Conservation (phyloP, 2,329 filamentous ascomycete species). For the Verticillium albo-atrum region DNA sequence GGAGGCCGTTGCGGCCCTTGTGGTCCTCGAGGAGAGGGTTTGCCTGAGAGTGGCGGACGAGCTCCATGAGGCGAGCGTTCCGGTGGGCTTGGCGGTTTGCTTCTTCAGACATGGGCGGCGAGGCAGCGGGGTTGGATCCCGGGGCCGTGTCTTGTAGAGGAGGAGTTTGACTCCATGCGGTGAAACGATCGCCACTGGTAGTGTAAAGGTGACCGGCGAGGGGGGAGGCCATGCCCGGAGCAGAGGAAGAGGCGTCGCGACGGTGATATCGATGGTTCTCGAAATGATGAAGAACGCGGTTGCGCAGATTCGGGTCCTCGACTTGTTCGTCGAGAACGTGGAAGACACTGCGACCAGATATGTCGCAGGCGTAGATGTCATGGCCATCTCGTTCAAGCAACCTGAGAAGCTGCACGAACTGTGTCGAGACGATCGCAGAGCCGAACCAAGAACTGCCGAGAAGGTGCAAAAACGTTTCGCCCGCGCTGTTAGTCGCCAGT, state of each 20-base stretch:
- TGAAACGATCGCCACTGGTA: background rate
- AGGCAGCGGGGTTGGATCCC: background rate
- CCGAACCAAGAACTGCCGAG: conserved; percentile 30
- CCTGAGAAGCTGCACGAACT: conserved; percentile 21
- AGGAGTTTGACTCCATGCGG: background rate
- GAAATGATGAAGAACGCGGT: conserved; percentile 23
- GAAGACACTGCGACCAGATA: conserved; percentile 49
- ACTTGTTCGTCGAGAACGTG: conserved; percentile 32
- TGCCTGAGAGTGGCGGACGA: conserved; percentile 27
- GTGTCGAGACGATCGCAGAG: conserved; percentile 12
- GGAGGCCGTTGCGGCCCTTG: conserved; percentile 50
- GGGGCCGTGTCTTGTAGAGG: background rate
- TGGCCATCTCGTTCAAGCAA: conserved; percentile 10
- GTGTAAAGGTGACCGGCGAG: background rate
- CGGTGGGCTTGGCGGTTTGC: background rate
- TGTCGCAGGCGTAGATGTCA: conserved; percentile 33
- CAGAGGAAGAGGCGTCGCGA: conserved; percentile 45
- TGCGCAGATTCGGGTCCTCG: conserved; percentile 20
- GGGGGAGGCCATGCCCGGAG: conserved; percentile 12
- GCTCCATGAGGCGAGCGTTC: conserved; percentile 24
- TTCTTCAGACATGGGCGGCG: background rate
- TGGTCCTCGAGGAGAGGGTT: conserved; percentile 32
- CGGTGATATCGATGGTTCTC: conserved; percentile 20
- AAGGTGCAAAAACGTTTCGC: conserved; percentile 46
- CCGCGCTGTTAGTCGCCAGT: conserved; percentile 31